Evolutionary conservation across 352 stramenopile genomes (phyloP).

Genomic region (Phytophthora megakarya): DNA sequence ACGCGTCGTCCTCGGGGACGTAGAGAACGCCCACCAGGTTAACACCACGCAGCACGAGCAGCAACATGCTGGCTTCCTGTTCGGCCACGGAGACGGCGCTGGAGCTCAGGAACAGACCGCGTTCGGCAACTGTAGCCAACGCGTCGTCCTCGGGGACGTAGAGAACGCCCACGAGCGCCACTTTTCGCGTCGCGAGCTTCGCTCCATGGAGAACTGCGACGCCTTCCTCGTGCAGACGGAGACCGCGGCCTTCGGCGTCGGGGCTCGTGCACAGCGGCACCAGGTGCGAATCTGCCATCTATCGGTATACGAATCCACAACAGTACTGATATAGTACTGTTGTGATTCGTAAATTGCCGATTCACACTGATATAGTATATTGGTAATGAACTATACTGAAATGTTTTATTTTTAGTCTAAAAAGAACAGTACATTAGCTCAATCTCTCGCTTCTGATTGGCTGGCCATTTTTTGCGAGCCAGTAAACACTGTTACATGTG

Average conservation of each 20-base stretch:
- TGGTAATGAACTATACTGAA: no score
- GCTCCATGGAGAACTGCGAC: conserved; percentile 57
- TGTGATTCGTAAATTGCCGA: no score
- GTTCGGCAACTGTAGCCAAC: no score
- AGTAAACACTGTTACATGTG: no score
- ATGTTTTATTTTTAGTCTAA: no score
- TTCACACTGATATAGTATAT: no score
- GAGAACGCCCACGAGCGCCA: conserved; percentile 64
- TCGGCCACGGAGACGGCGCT: conserved; percentile 47
- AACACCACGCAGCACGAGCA: conserved; percentile 57
- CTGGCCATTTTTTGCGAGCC: no score
- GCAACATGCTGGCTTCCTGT: conserved; percentile 55
- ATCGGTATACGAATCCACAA: no score
- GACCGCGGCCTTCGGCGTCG: conserved; percentile 21
- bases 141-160: conserved; percentile 32
- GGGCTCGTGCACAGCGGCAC: conserved; percentile 68
- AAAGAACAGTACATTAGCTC: no score
- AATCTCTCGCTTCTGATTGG: no score
- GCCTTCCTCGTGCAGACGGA: conserved; percentile 49
- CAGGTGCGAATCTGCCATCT: conserved; percentile 18
- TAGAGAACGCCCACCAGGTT: no score
- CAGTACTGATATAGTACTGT: no score
- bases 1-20: neutral
- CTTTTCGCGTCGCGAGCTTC: conserved; percentile 51
- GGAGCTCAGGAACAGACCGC: conserved; percentile 61